Conservation (phyloP, 306 rosid genomes). For the Rosa lucieae region DNA sequence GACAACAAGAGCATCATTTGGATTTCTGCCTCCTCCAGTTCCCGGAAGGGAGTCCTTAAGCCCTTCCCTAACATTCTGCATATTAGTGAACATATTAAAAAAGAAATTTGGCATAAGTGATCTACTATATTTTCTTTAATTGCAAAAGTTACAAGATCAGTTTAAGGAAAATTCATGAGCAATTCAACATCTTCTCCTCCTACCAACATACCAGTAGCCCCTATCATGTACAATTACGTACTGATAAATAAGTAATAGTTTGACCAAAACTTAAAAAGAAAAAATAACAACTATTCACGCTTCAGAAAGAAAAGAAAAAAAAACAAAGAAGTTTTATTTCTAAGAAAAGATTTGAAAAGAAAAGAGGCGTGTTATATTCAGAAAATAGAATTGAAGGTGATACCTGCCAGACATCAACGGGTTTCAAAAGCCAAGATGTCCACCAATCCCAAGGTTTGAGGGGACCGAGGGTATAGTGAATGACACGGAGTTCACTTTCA, state of each 20-base stretch:
- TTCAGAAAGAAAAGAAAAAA: neutral
- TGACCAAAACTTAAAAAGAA: neutral
- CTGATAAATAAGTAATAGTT: neutral
- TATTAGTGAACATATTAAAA: slow-evolving; percentile 24
- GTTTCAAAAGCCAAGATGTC: slow-evolving; percentile 99
- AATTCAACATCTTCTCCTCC: neutral
- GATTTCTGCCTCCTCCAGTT: slow-evolving; percentile 83
- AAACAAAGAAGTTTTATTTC: neutral
- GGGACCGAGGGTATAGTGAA: slow-evolving; percentile 97
- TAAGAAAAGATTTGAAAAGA: neutral
- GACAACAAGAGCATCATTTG: slow-evolving; percentile 74
- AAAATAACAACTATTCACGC: neutral
- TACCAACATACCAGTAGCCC: slow-evolving; percentile 1
- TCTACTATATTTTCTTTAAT: neutral
- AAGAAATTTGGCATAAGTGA: slow-evolving; percentile 15
- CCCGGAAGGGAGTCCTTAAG: slow-evolving; percentile 90
- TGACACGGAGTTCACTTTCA: slow-evolving; percentile 83
- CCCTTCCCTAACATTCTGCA: slow-evolving; percentile 76
- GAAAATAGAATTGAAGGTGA: slow-evolving; percentile 8
- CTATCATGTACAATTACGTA: slow-evolving; percentile 2
- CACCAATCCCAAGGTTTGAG: slow-evolving; percentile 99
- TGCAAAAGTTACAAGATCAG: neutral
- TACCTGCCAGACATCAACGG: slow-evolving; percentile 99
- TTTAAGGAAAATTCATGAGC: neutral
- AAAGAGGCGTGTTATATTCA: neutral